These are phyloP conservation scores for Allantophomopsis cytisporea DNA, from an alignment of 2,329 filamentous ascomycete genomes.

Conservation along the genomic window DNA sequence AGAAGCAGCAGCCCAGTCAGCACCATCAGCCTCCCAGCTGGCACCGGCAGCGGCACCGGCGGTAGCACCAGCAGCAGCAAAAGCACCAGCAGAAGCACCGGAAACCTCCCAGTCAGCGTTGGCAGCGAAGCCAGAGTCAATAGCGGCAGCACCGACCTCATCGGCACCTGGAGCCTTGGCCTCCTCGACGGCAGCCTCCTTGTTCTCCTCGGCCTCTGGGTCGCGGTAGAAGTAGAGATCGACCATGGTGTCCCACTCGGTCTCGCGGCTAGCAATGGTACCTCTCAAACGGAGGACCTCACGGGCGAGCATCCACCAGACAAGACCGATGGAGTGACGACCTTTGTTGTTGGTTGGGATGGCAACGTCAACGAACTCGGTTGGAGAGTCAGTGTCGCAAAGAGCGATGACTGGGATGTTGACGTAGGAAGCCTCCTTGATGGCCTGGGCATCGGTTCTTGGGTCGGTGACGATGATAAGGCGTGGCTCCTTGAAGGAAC, in stretches of 20 bases:
- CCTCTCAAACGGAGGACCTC: slow-evolving; percentile 98
- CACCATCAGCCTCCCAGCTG: slow-evolving; percentile 45
- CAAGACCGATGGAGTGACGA: slow-evolving; percentile 92
- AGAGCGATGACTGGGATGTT: slow-evolving; percentile 99
- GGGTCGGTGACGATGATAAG: slow-evolving; percentile 99
- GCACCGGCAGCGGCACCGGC: slow-evolving; percentile 44
- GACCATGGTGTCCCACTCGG: slow-evolving; percentile 98
- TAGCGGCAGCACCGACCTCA: slow-evolving; percentile 66
- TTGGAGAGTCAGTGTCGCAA: slow-evolving; percentile 97
- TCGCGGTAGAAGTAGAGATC: slow-evolving; percentile 99
- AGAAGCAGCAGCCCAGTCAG: slow-evolving; percentile 35
- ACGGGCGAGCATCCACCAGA: slow-evolving; percentile 99
- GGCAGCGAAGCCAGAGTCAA: slow-evolving; percentile 64
- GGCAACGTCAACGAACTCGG: slow-evolving; percentile 98
- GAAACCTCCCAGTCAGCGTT: slow-evolving; percentile 76
- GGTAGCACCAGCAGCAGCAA: slow-evolving; percentile 43
- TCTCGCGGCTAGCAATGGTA: slow-evolving; percentile 90
- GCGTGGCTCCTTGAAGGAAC: slow-evolving; percentile 99
- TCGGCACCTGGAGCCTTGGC: slow-evolving; percentile 71
- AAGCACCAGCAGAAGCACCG: slow-evolving; percentile 42
- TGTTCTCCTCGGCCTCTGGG: slow-evolving; percentile 98
- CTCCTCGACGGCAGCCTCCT: slow-evolving; percentile 84
- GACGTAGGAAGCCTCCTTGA: slow-evolving; percentile 99
- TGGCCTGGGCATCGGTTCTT: slow-evolving; percentile 98
- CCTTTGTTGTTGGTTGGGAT: slow-evolving; percentile 99